A percentile compares a stretch with the other conserved stretches of the same genome.
Conservation (phyloP, 2,329 filamentous ascomycete species). For the Colletotrichum sp. region DNA sequence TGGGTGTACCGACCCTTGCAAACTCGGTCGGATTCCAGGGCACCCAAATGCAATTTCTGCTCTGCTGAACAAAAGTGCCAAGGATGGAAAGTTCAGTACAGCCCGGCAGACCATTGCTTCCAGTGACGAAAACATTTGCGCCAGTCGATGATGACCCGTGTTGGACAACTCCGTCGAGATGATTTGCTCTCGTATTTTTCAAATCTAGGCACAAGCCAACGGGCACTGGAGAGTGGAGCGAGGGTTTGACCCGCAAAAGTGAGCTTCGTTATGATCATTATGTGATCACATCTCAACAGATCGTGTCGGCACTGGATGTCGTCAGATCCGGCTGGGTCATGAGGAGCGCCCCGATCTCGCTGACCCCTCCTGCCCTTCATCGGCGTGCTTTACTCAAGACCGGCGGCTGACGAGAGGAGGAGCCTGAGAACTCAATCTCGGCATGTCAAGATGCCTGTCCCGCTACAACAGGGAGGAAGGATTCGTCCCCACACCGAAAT, state of each 20-base stretch:
- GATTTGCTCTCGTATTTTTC: neutral
- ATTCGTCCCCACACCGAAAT: neutral
- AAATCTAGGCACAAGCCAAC: neutral
- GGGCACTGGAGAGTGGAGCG: neutral
- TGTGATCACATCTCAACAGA: constrained; percentile 16
- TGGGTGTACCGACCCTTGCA: neutral
- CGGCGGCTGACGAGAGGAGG: neutral
- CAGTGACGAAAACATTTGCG: neutral
- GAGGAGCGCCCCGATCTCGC: neutral
- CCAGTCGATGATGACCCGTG: neutral
- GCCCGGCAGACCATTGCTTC: neutral
- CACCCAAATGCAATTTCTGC: neutral
- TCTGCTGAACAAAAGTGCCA: neutral
- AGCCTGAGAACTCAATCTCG: neutral
- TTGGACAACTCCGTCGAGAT: neutral
- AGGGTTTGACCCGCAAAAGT: neutral
- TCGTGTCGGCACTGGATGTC: neutral
- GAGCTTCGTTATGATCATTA: neutral
- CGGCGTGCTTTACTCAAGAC: neutral
- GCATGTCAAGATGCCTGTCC: neutral
- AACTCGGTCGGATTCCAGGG: neutral
- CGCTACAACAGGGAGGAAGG: neutral
- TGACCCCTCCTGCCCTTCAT: neutral
- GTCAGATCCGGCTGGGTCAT: neutral
- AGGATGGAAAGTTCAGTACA: neutral